Evolutionary conservation across 768 basidiomycete genomes (phyloP), one percentile per base, ranked within the genome.

Genomic region (Boletus coccyginus): DNA sequence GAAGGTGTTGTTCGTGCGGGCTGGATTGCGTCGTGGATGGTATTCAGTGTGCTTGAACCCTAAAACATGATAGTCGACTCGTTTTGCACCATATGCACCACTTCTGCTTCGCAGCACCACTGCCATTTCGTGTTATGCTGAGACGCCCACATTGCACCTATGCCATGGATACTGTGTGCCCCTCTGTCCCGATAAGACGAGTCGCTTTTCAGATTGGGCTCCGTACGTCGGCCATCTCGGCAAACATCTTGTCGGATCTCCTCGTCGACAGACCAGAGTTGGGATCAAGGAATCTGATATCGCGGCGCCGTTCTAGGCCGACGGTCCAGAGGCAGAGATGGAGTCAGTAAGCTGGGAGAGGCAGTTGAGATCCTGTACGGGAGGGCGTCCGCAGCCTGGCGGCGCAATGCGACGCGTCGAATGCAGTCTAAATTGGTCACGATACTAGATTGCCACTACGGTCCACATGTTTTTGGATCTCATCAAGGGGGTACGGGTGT

Each of bases 281-380:
- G 74, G 83, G 63, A 85, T 87, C 62, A 76, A 83, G 62, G 82
- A 86, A 62, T 80, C 81, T 2, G 85, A 86, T 61, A 85, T 83
- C 21, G 21, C 21, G 21, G 2, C 43, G 81, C 81, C 17, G 74
- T 87, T 40, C 74, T 87, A 10, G 85, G 42, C 21, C 33, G 21
- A 21, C 21, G 21, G 84, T 45, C 83, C 83, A 44, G 83, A 86
- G 66, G 83, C 83, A 68, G 62, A 80, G 16, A 42, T 21, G 21
- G 21, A 21, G 21, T 21, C 21, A 21, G 21, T 21, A 21, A 12
- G 33, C n/a, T 53, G 76, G 77, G 9, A 82, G 82, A 36, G 78
- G 80, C 51, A 70, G 70, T 13, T 82, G 84, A 63, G 45, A 53
- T 47, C 46, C 66, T 19, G 81, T 80, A 29, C 85, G 84, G 84